Percentiles rank a stretch among this genome's conserved stretches.
Evolutionary conservation across 441 rosid genomes (phyloP).

Genomic region (Pelargonium australe): DNA sequence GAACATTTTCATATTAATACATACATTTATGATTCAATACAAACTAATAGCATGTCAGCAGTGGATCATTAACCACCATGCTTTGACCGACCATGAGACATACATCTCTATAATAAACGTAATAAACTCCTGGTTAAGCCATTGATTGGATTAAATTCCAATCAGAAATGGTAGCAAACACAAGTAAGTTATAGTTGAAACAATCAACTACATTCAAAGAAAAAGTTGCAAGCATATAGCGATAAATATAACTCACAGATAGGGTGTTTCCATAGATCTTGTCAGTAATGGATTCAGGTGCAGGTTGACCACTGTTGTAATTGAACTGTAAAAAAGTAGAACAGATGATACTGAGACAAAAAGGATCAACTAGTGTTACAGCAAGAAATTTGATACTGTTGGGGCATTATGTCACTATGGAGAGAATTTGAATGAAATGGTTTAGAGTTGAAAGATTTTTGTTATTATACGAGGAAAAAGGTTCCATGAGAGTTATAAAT

Average conservation of each 20-base stretch:
- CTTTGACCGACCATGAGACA: background rate
- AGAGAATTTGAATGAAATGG: background rate
- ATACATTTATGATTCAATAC: no score
- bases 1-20: background rate
- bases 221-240: slow-evolving; percentile 14
- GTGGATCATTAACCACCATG: no score
- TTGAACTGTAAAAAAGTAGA: slow-evolving; percentile 52
- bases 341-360: slow-evolving; percentile 16
- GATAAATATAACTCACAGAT: slow-evolving; percentile 52
- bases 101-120: no score
- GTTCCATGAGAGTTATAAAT: background rate
- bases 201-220: background rate
- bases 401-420: background rate
- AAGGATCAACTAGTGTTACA: background rate
- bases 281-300: slow-evolving; percentile 88
- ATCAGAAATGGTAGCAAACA: no score
- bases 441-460: background rate
- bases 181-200: background rate
- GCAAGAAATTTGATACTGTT: background rate
- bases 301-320: slow-evolving; percentile 93
- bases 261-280: slow-evolving; percentile 95
- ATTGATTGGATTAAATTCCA: no score
- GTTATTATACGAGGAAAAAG: no score
- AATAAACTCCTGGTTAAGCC: no score
- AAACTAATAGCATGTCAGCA: no score